Conservation (phyloP, 495 filamentous ascomycete species). For the Penicillium angulare region DNA sequence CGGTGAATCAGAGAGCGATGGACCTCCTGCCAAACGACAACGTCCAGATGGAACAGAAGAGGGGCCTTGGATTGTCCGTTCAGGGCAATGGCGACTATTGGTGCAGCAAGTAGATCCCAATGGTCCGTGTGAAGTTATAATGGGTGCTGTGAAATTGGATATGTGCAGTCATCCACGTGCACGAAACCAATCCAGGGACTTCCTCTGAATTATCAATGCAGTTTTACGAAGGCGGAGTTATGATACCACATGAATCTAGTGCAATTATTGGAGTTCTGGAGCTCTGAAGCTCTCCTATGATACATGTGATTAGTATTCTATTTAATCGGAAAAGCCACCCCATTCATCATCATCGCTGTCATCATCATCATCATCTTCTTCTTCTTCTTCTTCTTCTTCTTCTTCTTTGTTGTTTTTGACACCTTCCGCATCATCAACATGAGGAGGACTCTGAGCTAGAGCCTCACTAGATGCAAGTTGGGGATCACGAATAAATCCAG, state of each 20-base stretch:
- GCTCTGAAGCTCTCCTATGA: background rate
- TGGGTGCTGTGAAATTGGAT: constrained; percentile 81
- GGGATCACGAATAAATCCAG: constrained; percentile 58
- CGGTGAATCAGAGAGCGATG: constrained; percentile 7
- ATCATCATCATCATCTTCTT: constrained; percentile 19
- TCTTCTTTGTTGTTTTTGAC: background rate
- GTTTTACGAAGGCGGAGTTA: background rate
- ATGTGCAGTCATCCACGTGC: constrained; percentile 64
- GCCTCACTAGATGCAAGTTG: background rate
- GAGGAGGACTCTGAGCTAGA: background rate
- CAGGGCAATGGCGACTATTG: constrained; percentile 77
- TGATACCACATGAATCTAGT: background rate
- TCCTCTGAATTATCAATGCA: constrained; percentile 44
- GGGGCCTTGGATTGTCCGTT: constrained; percentile 66
- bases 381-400: constrained; percentile 15
- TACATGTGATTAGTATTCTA: background rate
- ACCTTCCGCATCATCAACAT: no score
- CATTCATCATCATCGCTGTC: constrained; percentile 38
- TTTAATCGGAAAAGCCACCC: constrained; percentile 49
- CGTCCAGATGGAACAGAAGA: constrained; percentile 27
- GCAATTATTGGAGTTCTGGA: background rate
- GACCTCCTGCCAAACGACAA: constrained; percentile 50
- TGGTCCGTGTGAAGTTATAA: constrained; percentile 52
- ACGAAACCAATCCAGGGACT: constrained; percentile 67
- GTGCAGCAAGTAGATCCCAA: constrained; percentile 49